Base-by-base conservation (phyloP, 164 flowering plant genomes). In the Aristolochia californica region DNA sequence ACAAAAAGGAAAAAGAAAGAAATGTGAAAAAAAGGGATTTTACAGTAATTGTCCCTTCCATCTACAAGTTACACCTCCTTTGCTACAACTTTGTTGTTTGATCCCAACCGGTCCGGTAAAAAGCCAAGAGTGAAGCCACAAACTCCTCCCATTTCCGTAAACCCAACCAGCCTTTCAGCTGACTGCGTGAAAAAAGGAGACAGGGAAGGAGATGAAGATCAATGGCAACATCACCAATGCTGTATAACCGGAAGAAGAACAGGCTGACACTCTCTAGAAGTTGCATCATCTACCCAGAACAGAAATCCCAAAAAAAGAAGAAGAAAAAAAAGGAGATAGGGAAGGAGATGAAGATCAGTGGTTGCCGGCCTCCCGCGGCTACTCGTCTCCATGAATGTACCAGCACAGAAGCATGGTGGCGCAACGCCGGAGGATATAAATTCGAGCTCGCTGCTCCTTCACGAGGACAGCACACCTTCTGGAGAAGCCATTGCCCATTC, bases 321-420 rank as follows among this genome's bases (percentile, higher is more conserved):
- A 25, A 21, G 43, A 17, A 18, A 8, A 26, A 12, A 43, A 2
- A 20, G 1, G 2, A n/a, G 21, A 48, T 3, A 8, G 49, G 1
- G 49, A 9, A 9, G 45, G 15, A 8, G 11, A 43, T 43, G 9
- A 43, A 8, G 45, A 8, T 43, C 11, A 15, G 11, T n/a, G n/a
- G 11, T 43, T 43, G 12, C 12, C 27, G 10, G 9, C 1, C 21
- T 27, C n/a, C 27, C 43, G 17, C 17, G 17, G 2, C 57, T 53
- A 74, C 34, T 79, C 85, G 57, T 83, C 90, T 56, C 83, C 91
- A 7, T 84, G 83, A 61, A 82, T 82, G 64, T 81, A 80, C 83
- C 83, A 85, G 65, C 91, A 85, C 13, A 80, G 65, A 47, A 83
- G 83, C 88, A 85, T 85, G 60, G 91, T 81, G 50, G 87, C 85